Conservation (phyloP, 768 basidiomycete genomes). For the Pulveroboletus frians region DNA sequence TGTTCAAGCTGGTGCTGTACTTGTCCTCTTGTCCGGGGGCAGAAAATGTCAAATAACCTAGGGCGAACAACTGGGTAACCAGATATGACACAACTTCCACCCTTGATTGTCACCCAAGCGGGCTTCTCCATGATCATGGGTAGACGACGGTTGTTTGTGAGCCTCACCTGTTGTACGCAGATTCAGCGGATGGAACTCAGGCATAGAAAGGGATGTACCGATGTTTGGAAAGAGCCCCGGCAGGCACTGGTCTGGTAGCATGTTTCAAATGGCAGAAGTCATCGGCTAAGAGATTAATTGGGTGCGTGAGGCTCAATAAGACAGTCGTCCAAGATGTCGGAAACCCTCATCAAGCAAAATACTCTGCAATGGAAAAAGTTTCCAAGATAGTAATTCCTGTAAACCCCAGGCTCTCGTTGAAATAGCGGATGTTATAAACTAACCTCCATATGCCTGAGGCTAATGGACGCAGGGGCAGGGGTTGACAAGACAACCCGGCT, state of each 20-base stretch:
- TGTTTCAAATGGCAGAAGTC: constrained; percentile 80
- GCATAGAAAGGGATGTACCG: constrained; percentile 34
- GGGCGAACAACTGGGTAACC: constrained; percentile 53
- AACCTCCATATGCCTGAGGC: constrained; percentile 68
- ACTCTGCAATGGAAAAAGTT: constrained; percentile 47
- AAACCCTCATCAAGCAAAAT: constrained; percentile 58
- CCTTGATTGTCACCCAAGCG: constrained; percentile 65
- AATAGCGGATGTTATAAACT: constrained; percentile 64
- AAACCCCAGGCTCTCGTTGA: constrained; percentile 54
- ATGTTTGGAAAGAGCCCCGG: constrained; percentile 62
- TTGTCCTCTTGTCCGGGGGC: constrained; percentile 32
- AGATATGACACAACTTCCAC: constrained; percentile 52
- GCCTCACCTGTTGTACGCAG: constrained; percentile 44
- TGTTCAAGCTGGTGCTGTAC: constrained; percentile 45
- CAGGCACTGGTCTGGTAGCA: constrained; percentile 63
- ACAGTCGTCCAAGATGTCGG: constrained; percentile 70
- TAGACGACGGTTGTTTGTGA: constrained; percentile 70
- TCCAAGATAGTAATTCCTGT: constrained; percentile 18
- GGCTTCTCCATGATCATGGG: constrained; percentile 68
- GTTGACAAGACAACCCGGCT: constrained; percentile 62
- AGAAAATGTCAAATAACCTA: constrained; percentile 70
- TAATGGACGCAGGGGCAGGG: constrained; percentile 48
- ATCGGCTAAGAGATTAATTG: constrained; percentile 47
- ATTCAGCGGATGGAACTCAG: not conserved
- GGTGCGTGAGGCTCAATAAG: constrained; percentile 44